Evolutionary conservation across 768 basidiomycete genomes (phyloP), one percentile per base, ranked within the genome.

Genomic region (Suillus plorans): DNA sequence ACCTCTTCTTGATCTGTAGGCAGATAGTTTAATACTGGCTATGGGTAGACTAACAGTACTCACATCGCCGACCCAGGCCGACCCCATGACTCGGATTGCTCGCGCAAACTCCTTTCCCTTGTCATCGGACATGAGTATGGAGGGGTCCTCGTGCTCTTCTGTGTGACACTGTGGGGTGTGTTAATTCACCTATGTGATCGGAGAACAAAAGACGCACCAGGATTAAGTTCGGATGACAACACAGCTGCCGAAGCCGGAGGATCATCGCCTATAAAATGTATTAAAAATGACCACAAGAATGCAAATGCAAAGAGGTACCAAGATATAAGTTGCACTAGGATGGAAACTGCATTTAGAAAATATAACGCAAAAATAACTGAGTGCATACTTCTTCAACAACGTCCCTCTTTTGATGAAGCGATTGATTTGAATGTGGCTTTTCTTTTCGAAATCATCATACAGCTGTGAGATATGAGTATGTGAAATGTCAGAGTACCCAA

Each of bases 141-240:
- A 81, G 2, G 85, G 85, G 67, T 89, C 87, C 14, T 81, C 82
- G 56, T 77, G 80, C 0, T 76, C 82, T 25, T 82, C 81, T 7
- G 80, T 73, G 64, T 79, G 77, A 31, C 78, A 76, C 81, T 84
- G 60, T 13, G 39, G 9, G 16, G 5, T 18, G 10, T 14, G 39
- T 39, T 28, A n/a, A 47, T 37, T 18, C 7, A 9, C 34, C 39
- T 12, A 62, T 2, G 12, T 6, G 14, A 45, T 36, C 45, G n/a
- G 36, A 31, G 52, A 65, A 47, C 20, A 20, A 70, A 66, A 8
- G 8, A 71, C 83, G 39, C 60, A 89, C 88, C 47, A 90, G 78
- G 49, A 91, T 86, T 5, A 93, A 83, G 69, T 87, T 79, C 0
- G 91, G 91, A 71, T 91, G 90, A 67, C 85, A 85, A 70, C 89